A percentile compares a stretch with the other conserved stretches of the same genome.
These are phyloP conservation scores for Capronia coronata DNA, from an alignment of 2,329 filamentous ascomycete genomes.

Conservation along the genomic window DNA sequence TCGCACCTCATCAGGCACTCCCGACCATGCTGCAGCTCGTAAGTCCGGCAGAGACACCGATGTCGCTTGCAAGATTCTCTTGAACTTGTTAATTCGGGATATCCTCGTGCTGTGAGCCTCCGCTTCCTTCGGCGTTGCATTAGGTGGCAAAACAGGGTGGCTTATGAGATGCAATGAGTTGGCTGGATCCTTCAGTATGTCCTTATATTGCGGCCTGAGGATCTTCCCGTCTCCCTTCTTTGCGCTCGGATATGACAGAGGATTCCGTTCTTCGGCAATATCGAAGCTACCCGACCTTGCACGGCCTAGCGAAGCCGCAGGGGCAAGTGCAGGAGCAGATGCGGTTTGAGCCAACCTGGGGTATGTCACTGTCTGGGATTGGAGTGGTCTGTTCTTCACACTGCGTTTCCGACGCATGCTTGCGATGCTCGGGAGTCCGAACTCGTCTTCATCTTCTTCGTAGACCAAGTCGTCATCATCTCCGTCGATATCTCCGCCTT, in stretches of 20 bases:
- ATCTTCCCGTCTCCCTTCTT: conserved; percentile 94
- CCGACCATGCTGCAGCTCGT: conserved; percentile 83
- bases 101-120: conserved; percentile 83
- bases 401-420: conserved; percentile 73
- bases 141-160: conserved; percentile 66
- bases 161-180: conserved; percentile 93
- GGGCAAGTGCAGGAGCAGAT: conserved; percentile 19
- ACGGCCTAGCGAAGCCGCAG: conserved; percentile 14
- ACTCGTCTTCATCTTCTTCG: conserved; percentile 87
- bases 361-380: conserved; percentile 14
- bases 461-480: conserved; percentile 65
- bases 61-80: conserved; percentile 85
- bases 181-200: conserved; percentile 79
- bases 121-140: conserved; percentile 72
- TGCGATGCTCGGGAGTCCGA: conserved; percentile 84
- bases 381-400: conserved; percentile 34
- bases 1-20: conserved; percentile 87
- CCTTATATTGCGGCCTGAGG: conserved; percentile 92
- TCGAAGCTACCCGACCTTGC: conserved; percentile 80
- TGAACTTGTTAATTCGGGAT: conserved; percentile 96
- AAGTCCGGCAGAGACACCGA: conserved; percentile 81
- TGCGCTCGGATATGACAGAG: conserved; percentile 75
- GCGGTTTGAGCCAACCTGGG: conserved; percentile 19
- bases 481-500: conserved; percentile 61
- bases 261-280: conserved; percentile 82